Base-by-base conservation (phyloP, 2,329 filamentous ascomycete genomes). In the Zasmidium cellare region DNA sequence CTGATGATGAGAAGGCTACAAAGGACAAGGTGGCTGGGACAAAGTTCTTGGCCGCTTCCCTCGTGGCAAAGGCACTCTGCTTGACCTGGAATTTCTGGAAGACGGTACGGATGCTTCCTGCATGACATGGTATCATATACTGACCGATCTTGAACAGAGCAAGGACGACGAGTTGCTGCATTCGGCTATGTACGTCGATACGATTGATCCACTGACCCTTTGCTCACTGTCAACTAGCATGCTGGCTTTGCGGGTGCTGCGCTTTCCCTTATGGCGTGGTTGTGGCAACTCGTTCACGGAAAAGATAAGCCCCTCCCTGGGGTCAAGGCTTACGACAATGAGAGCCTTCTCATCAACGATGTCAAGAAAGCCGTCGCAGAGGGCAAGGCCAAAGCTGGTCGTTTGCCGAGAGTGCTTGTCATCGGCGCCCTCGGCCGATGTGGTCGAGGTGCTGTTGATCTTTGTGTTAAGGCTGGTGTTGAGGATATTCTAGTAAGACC, bases 31-130 rank as follows among this genome's bases (percentile, higher is more conserved):
- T 24, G 88, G 88, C 24, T 96, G 91, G 90, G 85, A 90, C 57
- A 82, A 84, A 45, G 89, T 91, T 5, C 84, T 96, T n/a, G 82
- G 86, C 57, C 84, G 92, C 56, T 97, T 92, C 74, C 83, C 89
- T 24, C 83, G 85, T 22, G 91, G 90, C 57, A 85, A 86, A 55
- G 90, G 91, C 65, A 87, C 84, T 0, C 84, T 97, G 14, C 84
- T 92, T 58, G 92, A 97, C 69, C 83, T 97, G 38, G 92, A 96
- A 73, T 97, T 96, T 73, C 80, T 97, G 38, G 84, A 85, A 41
- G 88, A 96, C 65, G 67, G 35, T 41, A 41, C 3, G 35, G 16
- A 41, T 14, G n/a, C 3, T 28, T 11, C 25, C 25, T 28, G 5
- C 25, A n/a, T 28, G 25, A 28, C 6, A 5, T 28, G 5, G 25